Base-by-base conservation (phyloP, 148 eudicot species). In the Vaccinium vitisidaea region DNA sequence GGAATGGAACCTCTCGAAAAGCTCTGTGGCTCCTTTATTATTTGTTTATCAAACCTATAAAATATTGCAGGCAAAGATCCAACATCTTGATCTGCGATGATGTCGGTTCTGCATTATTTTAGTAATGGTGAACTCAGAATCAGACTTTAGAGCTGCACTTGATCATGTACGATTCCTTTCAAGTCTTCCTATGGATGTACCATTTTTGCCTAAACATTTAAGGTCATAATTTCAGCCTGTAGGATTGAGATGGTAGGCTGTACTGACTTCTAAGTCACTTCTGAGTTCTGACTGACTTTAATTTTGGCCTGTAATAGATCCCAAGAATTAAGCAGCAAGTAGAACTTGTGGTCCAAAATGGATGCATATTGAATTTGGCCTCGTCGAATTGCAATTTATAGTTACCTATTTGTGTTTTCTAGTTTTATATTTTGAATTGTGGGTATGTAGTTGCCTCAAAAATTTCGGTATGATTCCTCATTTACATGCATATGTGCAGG, bases 181-280 rank as follows among this genome's bases (percentile, higher is more conserved):
- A n/a, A 11, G 25, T 76, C 19, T 36, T 76, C 78, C 53, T 19
- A 2, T 18, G 27, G 27, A 48, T 75, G 49, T 73, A 9, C 49
- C 25, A 4, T n/a, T 75, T 36, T 48, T 48, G 79, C 25, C 55
- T 13, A 76, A 21, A 19, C 30, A 19, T 10, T 76, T 46, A 25
- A 54, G 39, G 61, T 78, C 61, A 14, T 53, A 16, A 25, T 78
- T 25, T 53, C 13, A 27, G 46, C 46, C 49, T 32, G 27, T 32
- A 32, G 49, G 69, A 25, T 56, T 27, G 82, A 32, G 50, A 80
- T 79, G 69, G 82, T 56, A 36, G n/a, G 49, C 69, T 69, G 18
- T 69, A 14, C 50, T 10, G 5, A 23, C 32, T 9, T 65, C 10
- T 23, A 30, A 65, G 71, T 10, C 71, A 23, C 71, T 23, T 63